Evolutionary conservation across 768 basidiomycete species (phyloP), one percentile per base, ranked within the genome.

Genomic region (Russula ochroleuca): DNA sequence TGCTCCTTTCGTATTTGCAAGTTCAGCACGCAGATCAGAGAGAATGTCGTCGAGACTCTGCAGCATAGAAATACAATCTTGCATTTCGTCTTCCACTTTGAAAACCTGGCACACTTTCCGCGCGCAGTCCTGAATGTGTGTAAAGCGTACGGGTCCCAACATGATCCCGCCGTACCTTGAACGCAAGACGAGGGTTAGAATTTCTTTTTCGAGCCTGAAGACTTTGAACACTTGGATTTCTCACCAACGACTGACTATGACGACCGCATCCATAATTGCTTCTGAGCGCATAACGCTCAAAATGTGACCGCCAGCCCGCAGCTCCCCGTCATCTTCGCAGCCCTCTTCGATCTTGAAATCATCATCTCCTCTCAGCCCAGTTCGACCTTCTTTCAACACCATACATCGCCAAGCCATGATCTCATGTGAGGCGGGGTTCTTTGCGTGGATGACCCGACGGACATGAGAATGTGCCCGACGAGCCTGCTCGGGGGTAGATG

Each of bases 341-440:
- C 85, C 88, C 5, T 78, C 77, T 63, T 76, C 73, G 31, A 92
- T 73, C 72, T 85, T 83, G 68, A 92, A 94, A 69, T 94, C 92
- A 31, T 88, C 88, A 3, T 85, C 84, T 3, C 88, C 87, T 1
- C 74, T 78, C 3, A 93, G 74, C 1, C 92, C 92, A 3, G 80
- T 84, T 53, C 76, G 78, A 3, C 86, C 88, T 13, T 77, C 69
- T 72, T 85, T 90, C 59, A 88, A 74, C 0, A 79, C 79, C 86
- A 94, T 89, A 69, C 84, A 86, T 38, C 92, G 78, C 86, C 87
- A 94, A 6, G 90, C 92, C 43, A 80, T 77, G 49, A 94, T 88
- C 70, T 89, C 85, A 67, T 91, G 87, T 13, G 84, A 78, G 0
- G 87, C 86, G 13, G 81, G 83, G 47, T 80, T 83, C 40, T 77